Evolutionary conservation across 163 green algal genomes (phyloP), one percentile per base, ranked within the genome.

Genomic region (Trebouxiophyceae sp.): DNA sequence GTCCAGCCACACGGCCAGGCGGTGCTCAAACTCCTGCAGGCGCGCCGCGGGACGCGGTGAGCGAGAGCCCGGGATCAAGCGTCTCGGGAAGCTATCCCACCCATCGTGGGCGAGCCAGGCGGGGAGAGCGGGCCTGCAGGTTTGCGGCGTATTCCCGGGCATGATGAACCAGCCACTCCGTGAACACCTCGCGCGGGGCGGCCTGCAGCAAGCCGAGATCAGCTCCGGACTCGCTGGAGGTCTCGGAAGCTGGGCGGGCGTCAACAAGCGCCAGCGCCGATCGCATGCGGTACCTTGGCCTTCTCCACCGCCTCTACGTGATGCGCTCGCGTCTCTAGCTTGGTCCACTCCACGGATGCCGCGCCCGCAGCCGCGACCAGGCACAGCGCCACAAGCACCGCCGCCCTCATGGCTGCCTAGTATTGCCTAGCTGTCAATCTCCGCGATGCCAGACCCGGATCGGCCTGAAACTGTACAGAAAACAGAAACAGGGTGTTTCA

Each of bases 1-100:
- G 54, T 91, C 84, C 6, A 87, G 54, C 85, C 86, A 95, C 0
- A 82, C 73, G 8, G 34, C 39, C 57, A 93, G 92, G n/a, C 83
- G 74, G 22, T 34, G 46, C 63, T 88, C 76, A 54, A 82, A 78
- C 73, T 92, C 86, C 73, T 83, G 80, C 55, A 29, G n/a, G n/a
- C n/a, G n/a, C n/a, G n/a, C n/a, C n/a, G n/a, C 16, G 39, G 39
- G 8, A 50, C 12, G 8, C 39, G 16, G 39, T 16, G 39, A 50
- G 16, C 12, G 8, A n/a, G 39, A 50, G 39, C 39, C 16, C 16
- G 8, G 8, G 39, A 16, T 50, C 39, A 50, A 16, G 16, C 16
- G 16, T 8, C 39, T n/a, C 39, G 12, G 39, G 39, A 50, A 50
- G 8, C 39, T n/a, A n/a, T n/a, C n/a, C n/a, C n/a, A n/a, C n/a